A percentile compares a stretch with the other conserved stretches of the same genome.
Conservation (phyloP, 2,329 filamentous ascomycete species). For the Ophiocordyceps unilateralis region DNA sequence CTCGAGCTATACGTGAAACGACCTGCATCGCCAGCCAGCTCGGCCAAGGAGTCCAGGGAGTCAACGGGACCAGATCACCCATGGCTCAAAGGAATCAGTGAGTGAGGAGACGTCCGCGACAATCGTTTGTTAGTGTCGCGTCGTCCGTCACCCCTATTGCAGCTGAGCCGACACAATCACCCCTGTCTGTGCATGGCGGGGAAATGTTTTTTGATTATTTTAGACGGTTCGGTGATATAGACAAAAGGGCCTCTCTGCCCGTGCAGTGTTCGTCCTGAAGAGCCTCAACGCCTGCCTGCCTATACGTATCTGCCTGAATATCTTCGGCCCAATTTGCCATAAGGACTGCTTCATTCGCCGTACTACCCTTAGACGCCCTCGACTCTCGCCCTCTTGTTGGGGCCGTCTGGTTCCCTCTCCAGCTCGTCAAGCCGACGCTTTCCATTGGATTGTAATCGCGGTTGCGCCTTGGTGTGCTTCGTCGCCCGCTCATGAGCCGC, state of each 20-base stretch:
- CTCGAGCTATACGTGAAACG: constrained; percentile 53
- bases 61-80: constrained; percentile 15
- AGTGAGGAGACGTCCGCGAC: neutral
- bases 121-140: no score
- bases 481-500: constrained; percentile 23
- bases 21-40: constrained; percentile 52
- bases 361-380: constrained; percentile 12
- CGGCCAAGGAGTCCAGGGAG: constrained; percentile 19
- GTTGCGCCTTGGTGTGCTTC: constrained; percentile 9
- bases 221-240: neutral
- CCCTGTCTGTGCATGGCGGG: neutral
- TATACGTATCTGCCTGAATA: neutral
- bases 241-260: neutral
- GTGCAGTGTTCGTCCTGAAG: neutral
- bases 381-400: constrained; percentile 28
- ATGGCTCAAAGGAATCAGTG: neutral
- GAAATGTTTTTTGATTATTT: neutral
- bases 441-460: constrained; percentile 10
- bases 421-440: constrained; percentile 29
- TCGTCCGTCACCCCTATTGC: neutral
- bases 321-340: neutral
- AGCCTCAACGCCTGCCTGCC: neutral
- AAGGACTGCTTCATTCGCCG: neutral
- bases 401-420: constrained; percentile 8
- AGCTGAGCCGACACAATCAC: neutral